Percentiles rank a stretch among this genome's conserved stretches.
Conservation (phyloP, 306 rosid species). For the Abrus precatorius region DNA sequence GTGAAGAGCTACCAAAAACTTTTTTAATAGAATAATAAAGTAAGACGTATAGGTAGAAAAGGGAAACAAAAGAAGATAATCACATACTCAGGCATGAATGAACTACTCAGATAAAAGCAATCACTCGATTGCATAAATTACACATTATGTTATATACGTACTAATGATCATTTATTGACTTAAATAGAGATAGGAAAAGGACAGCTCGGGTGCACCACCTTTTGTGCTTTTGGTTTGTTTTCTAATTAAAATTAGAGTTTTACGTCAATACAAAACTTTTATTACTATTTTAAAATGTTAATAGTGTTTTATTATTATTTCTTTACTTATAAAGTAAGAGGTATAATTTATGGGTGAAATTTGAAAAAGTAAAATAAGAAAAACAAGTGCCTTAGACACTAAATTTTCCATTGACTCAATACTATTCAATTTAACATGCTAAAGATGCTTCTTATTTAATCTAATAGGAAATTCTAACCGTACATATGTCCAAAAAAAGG, state of each 20-base stretch:
- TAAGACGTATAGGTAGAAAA: not conserved
- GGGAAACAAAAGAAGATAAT: not conserved
- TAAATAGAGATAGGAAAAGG: not conserved
- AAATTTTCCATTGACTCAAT: not conserved
- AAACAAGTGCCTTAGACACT: not conserved
- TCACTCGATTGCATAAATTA: conserved; percentile 19
- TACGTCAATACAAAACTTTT: too few species aligned
- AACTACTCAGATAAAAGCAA: conserved; percentile 6
- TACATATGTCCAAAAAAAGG: conserved; percentile 22
- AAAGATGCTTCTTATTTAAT: conserved; percentile 18
- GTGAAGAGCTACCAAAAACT: not conserved
- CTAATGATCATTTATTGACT: conserved; percentile 6
- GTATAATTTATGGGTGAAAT: not conserved
- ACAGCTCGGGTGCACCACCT: not conserved
- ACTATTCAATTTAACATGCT: conserved; percentile 1
- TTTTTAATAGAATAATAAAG: not conserved
- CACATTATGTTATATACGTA: not conserved
- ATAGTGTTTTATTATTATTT: not conserved
- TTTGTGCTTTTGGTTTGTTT: too few species aligned
- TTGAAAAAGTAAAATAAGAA: not conserved
- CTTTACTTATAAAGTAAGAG: not conserved
- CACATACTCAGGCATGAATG: not conserved
- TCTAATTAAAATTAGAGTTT: too few species aligned
- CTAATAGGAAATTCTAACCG: not conserved
- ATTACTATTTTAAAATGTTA: not conserved